These are phyloP conservation scores for Apiospora aurea DNA, from an alignment of 2,329 filamentous ascomycete species.

Conservation along the genomic window DNA sequence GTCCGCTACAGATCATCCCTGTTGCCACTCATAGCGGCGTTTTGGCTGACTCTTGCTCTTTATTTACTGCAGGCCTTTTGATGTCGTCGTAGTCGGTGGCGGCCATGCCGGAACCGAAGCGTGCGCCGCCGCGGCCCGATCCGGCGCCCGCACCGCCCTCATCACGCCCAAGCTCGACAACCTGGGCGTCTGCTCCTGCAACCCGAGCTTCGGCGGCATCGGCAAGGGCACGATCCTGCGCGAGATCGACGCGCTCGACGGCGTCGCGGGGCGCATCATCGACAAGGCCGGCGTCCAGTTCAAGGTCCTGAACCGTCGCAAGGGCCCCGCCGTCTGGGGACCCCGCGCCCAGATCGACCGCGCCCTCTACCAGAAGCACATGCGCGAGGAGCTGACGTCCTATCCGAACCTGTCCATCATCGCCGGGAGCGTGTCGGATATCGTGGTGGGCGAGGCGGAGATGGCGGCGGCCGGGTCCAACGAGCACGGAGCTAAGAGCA, in stretches of 20 bases:
- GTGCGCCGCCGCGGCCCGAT: conserved; percentile 85
- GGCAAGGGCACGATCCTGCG: conserved; percentile 96
- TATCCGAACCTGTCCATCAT: conserved; percentile 84
- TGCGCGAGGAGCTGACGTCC: conserved; percentile 82
- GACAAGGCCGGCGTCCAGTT: conserved; percentile 97
- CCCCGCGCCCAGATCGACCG: conserved; percentile 96
- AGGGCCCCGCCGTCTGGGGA: conserved; percentile 96
- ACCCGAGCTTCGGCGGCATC: conserved; percentile 97
- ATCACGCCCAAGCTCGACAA: conserved; percentile 89
- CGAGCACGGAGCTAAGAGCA: conserved; percentile 60
- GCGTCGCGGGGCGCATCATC: conserved; percentile 84
- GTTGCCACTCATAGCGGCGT: not conserved
- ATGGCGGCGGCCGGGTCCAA: conserved; percentile 44
- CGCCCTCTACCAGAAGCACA: conserved; percentile 84
- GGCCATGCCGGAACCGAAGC: conserved; percentile 96
- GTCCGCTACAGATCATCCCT: conserved; percentile 32
- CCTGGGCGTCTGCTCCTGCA: conserved; percentile 94
- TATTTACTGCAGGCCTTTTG: conserved; percentile 66
- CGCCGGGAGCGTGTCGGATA: conserved; percentile 89
- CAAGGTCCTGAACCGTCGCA: conserved; percentile 83
- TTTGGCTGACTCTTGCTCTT: not conserved
- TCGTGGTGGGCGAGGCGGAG: conserved; percentile 72
- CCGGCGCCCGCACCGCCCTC: conserved; percentile 87
- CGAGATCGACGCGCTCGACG: conserved; percentile 94
- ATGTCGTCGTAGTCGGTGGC: conserved; percentile 95